phyloP scores from a whole-genome alignment of 1,139 yeast genomes.

The Taiozyma sp. region DNA sequence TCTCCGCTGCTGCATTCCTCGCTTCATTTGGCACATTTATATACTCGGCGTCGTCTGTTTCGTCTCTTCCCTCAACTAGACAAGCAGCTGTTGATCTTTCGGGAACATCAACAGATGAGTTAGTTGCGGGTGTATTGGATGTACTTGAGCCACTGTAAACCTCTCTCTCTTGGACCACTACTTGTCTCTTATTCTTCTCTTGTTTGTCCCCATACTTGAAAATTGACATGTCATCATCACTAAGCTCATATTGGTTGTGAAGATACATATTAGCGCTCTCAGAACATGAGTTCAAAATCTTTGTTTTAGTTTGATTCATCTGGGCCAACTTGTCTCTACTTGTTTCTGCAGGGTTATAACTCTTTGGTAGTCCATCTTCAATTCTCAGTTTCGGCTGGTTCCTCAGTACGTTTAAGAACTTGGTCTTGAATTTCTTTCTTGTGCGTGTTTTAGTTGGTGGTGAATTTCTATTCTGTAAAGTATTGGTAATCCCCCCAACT shows the following conservation, averaged over 20 bases:
- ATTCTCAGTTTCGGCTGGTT: background rate
- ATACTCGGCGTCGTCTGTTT: background rate
- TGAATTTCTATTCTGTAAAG: background rate
- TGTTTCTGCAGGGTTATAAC: background rate
- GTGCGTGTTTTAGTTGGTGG: background rate
- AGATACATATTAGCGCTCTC: conserved; percentile 9
- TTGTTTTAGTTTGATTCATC: background rate
- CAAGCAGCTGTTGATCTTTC: background rate
- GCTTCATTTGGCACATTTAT: background rate
- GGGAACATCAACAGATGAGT: background rate
- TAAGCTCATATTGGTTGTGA: conserved; percentile 11
- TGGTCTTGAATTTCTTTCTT: background rate
- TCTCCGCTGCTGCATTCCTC: background rate
- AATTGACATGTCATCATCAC: conserved; percentile 18
- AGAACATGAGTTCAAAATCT: conserved; percentile 2
- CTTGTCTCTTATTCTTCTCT: background rate
- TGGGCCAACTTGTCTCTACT: background rate
- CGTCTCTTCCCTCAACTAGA: background rate
- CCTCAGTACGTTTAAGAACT: background rate
- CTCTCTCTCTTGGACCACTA: background rate
- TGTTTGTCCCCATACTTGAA: conserved; percentile 4
- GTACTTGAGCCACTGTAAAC: background rate
- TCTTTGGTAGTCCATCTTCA: background rate
- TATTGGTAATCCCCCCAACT: background rate
- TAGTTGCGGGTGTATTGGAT: background rate